Percentiles rank a stretch among this genome's conserved stretches.
Conservation (phyloP, 768 basidiomycete species). For the Coprinellus aureogranulatus region DNA sequence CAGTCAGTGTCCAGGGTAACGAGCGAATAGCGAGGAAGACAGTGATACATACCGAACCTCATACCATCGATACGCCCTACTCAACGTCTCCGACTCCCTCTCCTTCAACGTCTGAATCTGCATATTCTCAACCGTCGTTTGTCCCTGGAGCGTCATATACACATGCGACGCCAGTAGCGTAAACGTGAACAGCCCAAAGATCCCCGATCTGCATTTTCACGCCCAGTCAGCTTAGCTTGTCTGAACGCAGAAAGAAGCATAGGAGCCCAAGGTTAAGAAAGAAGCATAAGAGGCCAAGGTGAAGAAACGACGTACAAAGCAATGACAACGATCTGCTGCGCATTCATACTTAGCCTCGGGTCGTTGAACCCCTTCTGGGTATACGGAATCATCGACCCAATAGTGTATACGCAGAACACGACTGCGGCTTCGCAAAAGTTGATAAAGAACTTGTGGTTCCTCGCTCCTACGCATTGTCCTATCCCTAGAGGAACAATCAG, state of each 20-base stretch:
- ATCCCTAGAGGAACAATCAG: constrained; percentile 64
- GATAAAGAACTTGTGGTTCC: constrained; percentile 92
- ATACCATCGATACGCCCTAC: constrained; percentile 52
- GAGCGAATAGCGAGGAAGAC: background rate
- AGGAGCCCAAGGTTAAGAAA: background rate
- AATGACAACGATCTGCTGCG: constrained; percentile 71
- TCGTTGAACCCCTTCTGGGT: constrained; percentile 35
- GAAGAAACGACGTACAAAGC: constrained; percentile 58
- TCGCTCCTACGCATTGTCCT: constrained; percentile 90
- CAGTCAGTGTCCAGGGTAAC: background rate
- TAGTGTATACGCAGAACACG: constrained; percentile 61
- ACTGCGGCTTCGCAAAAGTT: constrained; percentile 70
- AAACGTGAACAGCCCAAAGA: constrained; percentile 72
- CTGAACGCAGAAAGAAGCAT: background rate
- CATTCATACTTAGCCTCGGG: constrained; percentile 41
- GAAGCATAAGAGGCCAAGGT: too few relatives aligned
- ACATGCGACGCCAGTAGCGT: constrained; percentile 59
- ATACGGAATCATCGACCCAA: constrained; percentile 57
- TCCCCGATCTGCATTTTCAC: constrained; percentile 49
- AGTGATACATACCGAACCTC: constrained; percentile 45
- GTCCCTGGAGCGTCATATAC: constrained; percentile 56
- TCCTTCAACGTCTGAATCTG: constrained; percentile 56
- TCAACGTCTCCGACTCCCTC: constrained; percentile 54
- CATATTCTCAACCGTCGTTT: constrained; percentile 83
- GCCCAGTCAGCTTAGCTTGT: too few relatives aligned